Base-by-base conservation (phyloP, 2,329 filamentous ascomycete species). In the Whalleya microplaca region DNA sequence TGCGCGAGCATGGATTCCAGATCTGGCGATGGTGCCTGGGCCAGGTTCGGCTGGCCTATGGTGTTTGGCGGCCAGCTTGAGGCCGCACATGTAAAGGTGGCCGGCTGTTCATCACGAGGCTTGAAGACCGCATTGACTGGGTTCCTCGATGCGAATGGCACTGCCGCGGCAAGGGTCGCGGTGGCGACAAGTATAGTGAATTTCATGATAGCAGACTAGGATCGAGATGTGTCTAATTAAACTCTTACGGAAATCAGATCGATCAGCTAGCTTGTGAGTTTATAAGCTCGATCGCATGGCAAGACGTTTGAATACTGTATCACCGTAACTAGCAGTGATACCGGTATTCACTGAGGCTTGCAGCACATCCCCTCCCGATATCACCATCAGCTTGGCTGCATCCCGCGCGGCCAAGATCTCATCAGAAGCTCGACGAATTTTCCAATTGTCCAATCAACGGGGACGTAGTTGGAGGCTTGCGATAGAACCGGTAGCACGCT, bases 61-160 rank as follows among this genome's bases (percentile, higher is more conserved):
- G 60, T 63, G 40, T 64, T 69, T 2, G 66, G 65, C 9, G 69
- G 69, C 69, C 69, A 71, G 56, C 65, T 69, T 0, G 67, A 59
- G 16, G 69, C 66, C 12, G 64, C 32, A 42, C 69, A 71, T n/a
- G 62, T 43, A 41, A 70, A 63, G 8, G 51, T 58, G 7, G 54
- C 18, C 2, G 63, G 41, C 2, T 54, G 6, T 1, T 49, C 49
- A 14, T 21, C 44, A 19, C 45, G 53, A 8, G 51, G 52, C 2
- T 32, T 23, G 10, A 55, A 43, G 14, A 68, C 41, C 16, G 64
- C 43, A 19, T 40, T 53, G 21, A 65, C 62, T 21, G 65, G 66
- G 47, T 68, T 67, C 2, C 42, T 58, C 16, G 66, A 63, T 1
- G 56, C 63, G 23, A 58, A 44, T 8, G 62, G 64, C 19, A 55